phyloP scores from a whole-genome alignment of 805 yeast species.

The Myxozyma neotropica region DNA sequence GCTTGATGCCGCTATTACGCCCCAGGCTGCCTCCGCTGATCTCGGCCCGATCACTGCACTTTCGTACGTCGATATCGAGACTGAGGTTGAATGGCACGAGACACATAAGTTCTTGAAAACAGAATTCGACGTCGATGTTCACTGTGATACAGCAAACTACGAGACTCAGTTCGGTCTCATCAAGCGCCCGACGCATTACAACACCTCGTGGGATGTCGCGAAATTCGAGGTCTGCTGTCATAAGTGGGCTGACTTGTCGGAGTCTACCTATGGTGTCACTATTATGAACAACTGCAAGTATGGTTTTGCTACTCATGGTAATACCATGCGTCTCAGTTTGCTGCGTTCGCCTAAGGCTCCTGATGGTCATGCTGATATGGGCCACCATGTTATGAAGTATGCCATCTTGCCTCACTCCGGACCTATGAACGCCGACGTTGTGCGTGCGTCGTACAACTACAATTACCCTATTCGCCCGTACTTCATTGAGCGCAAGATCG shows the following conservation, averaged over 20 bases:
- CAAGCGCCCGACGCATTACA: conserved; percentile 89
- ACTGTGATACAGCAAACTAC: conserved; percentile 75
- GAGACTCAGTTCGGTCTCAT: conserved; percentile 95
- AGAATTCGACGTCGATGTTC: conserved; percentile 88
- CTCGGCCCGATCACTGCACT: conserved; percentile 38
- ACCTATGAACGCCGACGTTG: conserved; percentile 58
- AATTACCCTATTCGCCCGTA: conserved; percentile 54
- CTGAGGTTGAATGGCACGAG: conserved; percentile 83
- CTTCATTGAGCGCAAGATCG: conserved; percentile 30
- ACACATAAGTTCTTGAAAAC: conserved; percentile 86
- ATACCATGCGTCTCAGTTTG: conserved; percentile 79
- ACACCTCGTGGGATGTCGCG: conserved; percentile 95
- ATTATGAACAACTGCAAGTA: conserved; percentile 82
- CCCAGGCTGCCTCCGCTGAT: conserved; percentile 37
- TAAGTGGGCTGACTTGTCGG: conserved; percentile 90
- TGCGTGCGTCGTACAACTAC: conserved; percentile 75
- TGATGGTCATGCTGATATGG: conserved; percentile 94
- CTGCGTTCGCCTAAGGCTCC: conserved; percentile 93
- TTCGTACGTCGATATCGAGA: conserved; percentile 54
- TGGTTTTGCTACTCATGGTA: conserved; percentile 94
- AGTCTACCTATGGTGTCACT: conserved; percentile 82
- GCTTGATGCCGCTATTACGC: conserved; percentile 54
- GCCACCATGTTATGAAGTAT: conserved; percentile 77
- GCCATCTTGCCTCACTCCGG: conserved; percentile 85
- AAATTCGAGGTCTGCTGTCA: conserved; percentile 95